Evolutionary conservation across 345 rosid species (phyloP), one percentile per base, ranked within the genome.

Genomic region (Angophora floribunda): DNA sequence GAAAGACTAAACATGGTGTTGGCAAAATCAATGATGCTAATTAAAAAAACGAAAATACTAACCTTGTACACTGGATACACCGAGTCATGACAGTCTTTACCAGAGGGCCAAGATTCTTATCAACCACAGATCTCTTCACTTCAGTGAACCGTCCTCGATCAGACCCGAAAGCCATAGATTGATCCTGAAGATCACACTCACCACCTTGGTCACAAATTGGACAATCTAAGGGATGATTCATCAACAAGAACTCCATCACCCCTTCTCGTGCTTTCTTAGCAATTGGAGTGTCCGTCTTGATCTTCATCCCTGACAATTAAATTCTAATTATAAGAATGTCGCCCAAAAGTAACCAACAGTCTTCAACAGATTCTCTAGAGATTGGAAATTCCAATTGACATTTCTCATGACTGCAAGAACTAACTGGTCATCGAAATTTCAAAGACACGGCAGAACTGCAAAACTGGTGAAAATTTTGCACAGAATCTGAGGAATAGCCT

Each of bases 81-180:
- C 99, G 95, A 92, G 99, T 98, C 99, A 98, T 97, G 85, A 98
- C 99, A 79, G 99, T 98, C 96, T 98, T 98, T 80, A 98, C 99
- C 91, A 98, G 92, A 85, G 99, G 99, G 86, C 99, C 99, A 52
- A 98, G 99, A 87, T 98, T 98, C 93, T 98, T 98, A 89, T 98
- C 99, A 41, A 98, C 99, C 21, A 98, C 99, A 28, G 99, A 97
- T 91, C 99, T 95, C 92, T 98, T 98, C 94, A 96, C 91, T 89
- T 98, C 99, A 85, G 99, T 96, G 91, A 98, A 98, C 88, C 99
- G 95, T 85, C 99, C 99, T 79, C 99, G 97, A 86, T 98, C 99
- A 84, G 99, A 95, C 67, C 99, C 99, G 90, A 98, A 98, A 85
- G 99, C 99, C 99, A 98, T 98, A 79, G 99, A 97, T 91, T 98